A percentile compares a stretch with the other conserved stretches of the same genome.
Evolutionary conservation across 1,139 yeast species (phyloP).

Genomic region (Scheffersomyces parashehatae): DNA sequence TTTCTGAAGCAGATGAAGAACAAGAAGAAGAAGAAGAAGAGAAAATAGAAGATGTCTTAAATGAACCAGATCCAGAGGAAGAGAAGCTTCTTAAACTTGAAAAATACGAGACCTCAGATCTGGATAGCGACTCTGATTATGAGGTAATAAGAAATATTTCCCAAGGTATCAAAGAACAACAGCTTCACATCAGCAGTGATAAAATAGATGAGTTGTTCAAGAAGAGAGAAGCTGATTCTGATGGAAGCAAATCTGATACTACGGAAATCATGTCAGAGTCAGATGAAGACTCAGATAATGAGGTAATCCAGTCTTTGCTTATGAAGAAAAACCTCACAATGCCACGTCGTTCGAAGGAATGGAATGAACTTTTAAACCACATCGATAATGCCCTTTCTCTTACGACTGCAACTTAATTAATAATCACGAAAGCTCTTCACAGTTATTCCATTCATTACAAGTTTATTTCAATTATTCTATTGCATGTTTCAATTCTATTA

Average conservation of each 20-base stretch:
- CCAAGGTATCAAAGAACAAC: too few relatives aligned
- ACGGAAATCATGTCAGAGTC: not conserved
- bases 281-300: slow-evolving; percentile 8
- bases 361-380: slow-evolving; percentile 18
- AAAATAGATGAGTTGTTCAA: too few relatives aligned
- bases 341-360: slow-evolving; percentile 4
- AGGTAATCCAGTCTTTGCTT: slow-evolving; percentile 2
- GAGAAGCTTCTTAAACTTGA: too few relatives aligned
- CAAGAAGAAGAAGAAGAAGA: too few relatives aligned
- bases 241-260: not conserved
- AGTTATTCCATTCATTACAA: too few relatives aligned
- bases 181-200: too few relatives aligned
- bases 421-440: not conserved
- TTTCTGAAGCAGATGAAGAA: too few relatives aligned
- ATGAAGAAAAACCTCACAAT: not conserved
- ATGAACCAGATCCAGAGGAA: too few relatives aligned
- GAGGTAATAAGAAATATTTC: slow-evolving; percentile 14
- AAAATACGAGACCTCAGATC: too few relatives aligned
- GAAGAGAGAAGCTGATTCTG: too few relatives aligned
- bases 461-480: slow-evolving; percentile 1
- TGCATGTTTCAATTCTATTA: not conserved
- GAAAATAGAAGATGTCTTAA: too few relatives aligned
- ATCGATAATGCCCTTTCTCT: slow-evolving; percentile 14
- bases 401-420: not conserved
- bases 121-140: slow-evolving; percentile 17